A percentile compares a stretch with the other conserved stretches of the same genome.
Conservation (phyloP, 495 filamentous ascomycete species). For the Aspergillus homomorphus region DNA sequence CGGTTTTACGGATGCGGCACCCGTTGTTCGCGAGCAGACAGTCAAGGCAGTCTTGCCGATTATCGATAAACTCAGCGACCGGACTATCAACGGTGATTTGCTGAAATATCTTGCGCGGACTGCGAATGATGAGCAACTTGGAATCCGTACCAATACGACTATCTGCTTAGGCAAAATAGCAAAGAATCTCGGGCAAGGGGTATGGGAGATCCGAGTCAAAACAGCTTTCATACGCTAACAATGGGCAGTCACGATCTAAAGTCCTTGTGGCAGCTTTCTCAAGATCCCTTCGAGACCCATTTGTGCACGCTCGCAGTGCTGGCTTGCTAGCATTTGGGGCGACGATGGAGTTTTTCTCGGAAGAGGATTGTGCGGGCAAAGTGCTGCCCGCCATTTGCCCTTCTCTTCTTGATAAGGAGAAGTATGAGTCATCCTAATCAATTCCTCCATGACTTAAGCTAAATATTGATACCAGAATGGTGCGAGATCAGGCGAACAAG, state of each 20-base stretch:
- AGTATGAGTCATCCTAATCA: slow-evolving; percentile 41
- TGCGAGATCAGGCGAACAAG: slow-evolving; percentile 88
- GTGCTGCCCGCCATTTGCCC: slow-evolving; percentile 83
- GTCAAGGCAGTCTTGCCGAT: slow-evolving; percentile 87
- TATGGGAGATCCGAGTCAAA: slow-evolving; percentile 27
- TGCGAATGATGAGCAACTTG: slow-evolving; percentile 95
- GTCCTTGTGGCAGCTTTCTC: slow-evolving; percentile 90
- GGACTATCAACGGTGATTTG: slow-evolving; percentile 89
- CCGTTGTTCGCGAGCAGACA: slow-evolving; percentile 90
- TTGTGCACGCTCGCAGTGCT: slow-evolving; percentile 88
- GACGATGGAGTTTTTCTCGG: slow-evolving; percentile 80
- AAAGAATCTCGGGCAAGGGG: slow-evolving; percentile 73
- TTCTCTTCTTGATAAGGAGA: slow-evolving; percentile 81
- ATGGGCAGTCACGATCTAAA: slow-evolving; percentile 65
- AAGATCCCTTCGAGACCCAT: slow-evolving; percentile 85
- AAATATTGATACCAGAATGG: slow-evolving; percentile 43
- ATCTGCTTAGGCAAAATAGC: slow-evolving; percentile 96
- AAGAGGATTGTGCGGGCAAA: slow-evolving; percentile 83
- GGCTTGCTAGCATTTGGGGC: slow-evolving; percentile 80
- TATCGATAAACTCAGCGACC: slow-evolving; percentile 84
- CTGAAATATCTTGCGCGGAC: slow-evolving; percentile 91
- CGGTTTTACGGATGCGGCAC: slow-evolving; percentile 87
- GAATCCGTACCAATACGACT: slow-evolving; percentile 95
- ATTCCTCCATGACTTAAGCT: neutral
- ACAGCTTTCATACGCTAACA: slow-evolving; percentile 18